Conservation (phyloP, 2,329 filamentous ascomycete genomes). For the Trichophaea hybrida region DNA sequence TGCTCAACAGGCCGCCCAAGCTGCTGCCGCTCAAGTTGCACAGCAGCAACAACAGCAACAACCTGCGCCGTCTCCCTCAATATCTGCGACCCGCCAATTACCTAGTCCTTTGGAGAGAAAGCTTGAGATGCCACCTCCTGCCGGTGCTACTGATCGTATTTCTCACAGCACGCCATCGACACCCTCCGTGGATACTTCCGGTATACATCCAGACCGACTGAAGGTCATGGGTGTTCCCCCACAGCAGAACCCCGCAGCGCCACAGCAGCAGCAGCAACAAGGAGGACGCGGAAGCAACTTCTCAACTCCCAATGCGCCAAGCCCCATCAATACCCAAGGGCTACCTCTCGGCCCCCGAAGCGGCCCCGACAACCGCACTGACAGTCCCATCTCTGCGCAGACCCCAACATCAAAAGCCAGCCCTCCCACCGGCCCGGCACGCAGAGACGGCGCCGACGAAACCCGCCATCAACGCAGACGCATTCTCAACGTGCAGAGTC, state of each 20-base stretch:
- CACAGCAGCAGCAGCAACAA: slow-evolving; percentile 13
- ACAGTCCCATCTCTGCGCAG: slow-evolving; percentile 8
- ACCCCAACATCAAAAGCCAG: slow-evolving; percentile 15
- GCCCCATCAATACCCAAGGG: slow-evolving; percentile 3
- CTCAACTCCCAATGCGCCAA: slow-evolving; percentile 1
- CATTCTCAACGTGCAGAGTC: slow-evolving; percentile 24
- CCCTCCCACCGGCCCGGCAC: slow-evolving; percentile 24
- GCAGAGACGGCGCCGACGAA: slow-evolving; percentile 20
- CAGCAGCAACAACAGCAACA: neutral
- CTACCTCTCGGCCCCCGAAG: slow-evolving; percentile 13
- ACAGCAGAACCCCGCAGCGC: neutral
- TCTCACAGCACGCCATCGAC: slow-evolving; percentile 7
- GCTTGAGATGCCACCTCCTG: slow-evolving; percentile 2
- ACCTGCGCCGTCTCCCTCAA: neutral
- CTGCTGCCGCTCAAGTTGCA: neutral
- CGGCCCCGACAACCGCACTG: neutral
- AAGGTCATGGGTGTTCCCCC: slow-evolving; percentile 13
- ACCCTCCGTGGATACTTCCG: slow-evolving; percentile 13
- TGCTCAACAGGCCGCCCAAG: slow-evolving; percentile 7
- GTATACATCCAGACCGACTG: slow-evolving; percentile 21
- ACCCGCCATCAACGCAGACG: slow-evolving; percentile 24
- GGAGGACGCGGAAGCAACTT: slow-evolving; percentile 5
- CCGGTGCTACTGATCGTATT: neutral
- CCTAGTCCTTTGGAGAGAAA: neutral
- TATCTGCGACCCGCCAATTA: neutral